These are phyloP conservation scores for Stephanodiscus minutulus DNA, from an alignment of 108 stramenopile species.

Conservation along the genomic window DNA sequence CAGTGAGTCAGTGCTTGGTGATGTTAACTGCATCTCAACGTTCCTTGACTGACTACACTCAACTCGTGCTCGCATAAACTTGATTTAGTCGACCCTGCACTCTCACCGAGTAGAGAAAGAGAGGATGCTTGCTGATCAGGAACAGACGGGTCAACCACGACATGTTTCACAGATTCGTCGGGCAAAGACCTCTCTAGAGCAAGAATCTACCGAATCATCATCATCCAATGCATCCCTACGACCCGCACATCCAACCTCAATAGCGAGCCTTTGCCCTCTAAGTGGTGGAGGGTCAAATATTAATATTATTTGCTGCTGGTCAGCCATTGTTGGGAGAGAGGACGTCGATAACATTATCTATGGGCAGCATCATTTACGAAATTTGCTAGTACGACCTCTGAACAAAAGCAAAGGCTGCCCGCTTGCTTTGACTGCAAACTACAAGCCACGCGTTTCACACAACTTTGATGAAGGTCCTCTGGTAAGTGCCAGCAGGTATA, in stretches of 20 bases:
- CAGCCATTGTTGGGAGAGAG: conserved; percentile 28
- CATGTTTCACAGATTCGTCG: conserved; percentile 84
- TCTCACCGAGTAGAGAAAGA: conserved; percentile 41
- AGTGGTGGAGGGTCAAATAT: conserved; percentile 46
- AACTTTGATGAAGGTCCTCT: conserved; percentile 66
- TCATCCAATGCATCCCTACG: background rate
- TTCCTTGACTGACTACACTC: background rate
- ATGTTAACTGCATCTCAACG: background rate
- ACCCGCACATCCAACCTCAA: conserved; percentile 85
- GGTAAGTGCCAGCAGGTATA: conserved; percentile 19
- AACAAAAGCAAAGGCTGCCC: conserved; percentile 63
- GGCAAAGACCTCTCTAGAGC: conserved; percentile 48
- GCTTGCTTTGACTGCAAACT: conserved; percentile 56
- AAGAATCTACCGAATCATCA: conserved; percentile 15
- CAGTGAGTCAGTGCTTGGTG: conserved; percentile 28
- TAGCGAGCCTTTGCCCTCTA: conserved; percentile 60
- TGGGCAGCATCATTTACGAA: conserved; percentile 72
- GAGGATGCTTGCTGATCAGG: conserved; percentile 46
- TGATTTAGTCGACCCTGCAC: conserved; percentile 26
- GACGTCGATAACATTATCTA: conserved; percentile 19
- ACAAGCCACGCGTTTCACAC: conserved; percentile 55
- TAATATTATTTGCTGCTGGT: conserved; percentile 77
- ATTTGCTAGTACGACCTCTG: conserved; percentile 57
- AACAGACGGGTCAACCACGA: conserved; percentile 67
- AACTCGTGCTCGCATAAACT: background rate